Percentiles rank a stretch among this genome's conserved stretches.
These are phyloP conservation scores for Penicillium sp. DNA, from an alignment of 2,329 filamentous ascomycete genomes.

Conservation along the genomic window DNA sequence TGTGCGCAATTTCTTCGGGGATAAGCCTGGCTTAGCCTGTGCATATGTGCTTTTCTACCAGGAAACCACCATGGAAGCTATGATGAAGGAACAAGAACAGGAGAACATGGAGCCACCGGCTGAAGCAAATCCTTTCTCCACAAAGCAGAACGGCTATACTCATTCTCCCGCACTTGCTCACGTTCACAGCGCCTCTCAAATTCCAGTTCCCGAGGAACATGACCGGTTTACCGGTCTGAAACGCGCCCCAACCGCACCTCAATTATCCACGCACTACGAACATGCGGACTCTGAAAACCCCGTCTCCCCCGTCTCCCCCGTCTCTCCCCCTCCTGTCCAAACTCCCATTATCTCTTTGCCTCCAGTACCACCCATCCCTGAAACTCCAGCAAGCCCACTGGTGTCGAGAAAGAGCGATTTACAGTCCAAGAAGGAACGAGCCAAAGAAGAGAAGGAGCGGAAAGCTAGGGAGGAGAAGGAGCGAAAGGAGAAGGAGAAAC, in stretches of 20 bases:
- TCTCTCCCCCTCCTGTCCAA: slow-evolving; percentile 25
- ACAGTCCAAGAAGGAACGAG: slow-evolving; percentile 71
- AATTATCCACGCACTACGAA: slow-evolving; percentile 51
- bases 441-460: slow-evolving; percentile 62
- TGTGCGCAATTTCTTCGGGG: slow-evolving; percentile 95
- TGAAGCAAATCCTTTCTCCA: slow-evolving; percentile 42
- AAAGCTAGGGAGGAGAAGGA: slow-evolving; percentile 60
- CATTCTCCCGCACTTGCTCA: slow-evolving; percentile 42
- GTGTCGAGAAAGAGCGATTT: slow-evolving; percentile 66
- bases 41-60: slow-evolving; percentile 98
- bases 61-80: slow-evolving; percentile 75
- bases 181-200: slow-evolving; percentile 45
- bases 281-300: slow-evolving; percentile 31
- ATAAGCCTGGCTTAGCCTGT: slow-evolving; percentile 86
- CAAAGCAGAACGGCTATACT: slow-evolving; percentile 39
- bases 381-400: slow-evolving; percentile 37
- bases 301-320: slow-evolving; percentile 1
- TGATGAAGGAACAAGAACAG: slow-evolving; percentile 79
- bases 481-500: slow-evolving; percentile 56
- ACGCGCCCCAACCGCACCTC: slow-evolving; percentile 50
- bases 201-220: slow-evolving; percentile 42
- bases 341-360: slow-evolving; percentile 21
- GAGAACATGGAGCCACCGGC: slow-evolving; percentile 61
- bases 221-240: slow-evolving; percentile 37
- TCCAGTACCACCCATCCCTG: slow-evolving; percentile 38